Evolutionary conservation across 2,329 filamentous ascomycete species (phyloP), one percentile per base, ranked within the genome.

Genomic region (Neonectria neomacrospora): DNA sequence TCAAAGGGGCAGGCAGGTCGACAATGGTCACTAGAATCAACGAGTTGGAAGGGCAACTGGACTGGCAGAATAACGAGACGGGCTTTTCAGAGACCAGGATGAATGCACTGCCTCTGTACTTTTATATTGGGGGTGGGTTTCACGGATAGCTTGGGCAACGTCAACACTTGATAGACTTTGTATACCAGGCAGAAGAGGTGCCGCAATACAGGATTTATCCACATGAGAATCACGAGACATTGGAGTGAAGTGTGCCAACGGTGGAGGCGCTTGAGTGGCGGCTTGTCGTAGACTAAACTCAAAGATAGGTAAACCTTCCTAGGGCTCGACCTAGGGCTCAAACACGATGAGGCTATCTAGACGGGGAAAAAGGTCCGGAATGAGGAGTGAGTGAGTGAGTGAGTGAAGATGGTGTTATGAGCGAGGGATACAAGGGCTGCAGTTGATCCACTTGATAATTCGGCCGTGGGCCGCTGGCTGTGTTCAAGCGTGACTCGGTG

Each of bases 141-240:
- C 42, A 55, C 32, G 39, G 51, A 63, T 61, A 44, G 51, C 60
- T 48, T 52, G 56, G 42, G 52, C 45, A 52, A 59, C 47, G 61
- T 37, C 44, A 44, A 57, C 37, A 58, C 23, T 51, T 50, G 58
- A 67, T 70, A 72, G 69, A 72, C 57, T 50, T 70, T 70, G 65
- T 68, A 70, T 67, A 67, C 54, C 54, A 68, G 60, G 58, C 54
- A 54, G 57, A 45, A 57, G 51, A 44, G 56, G 39, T 45, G 41
- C 45, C 39, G 41, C 26, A 50, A 64, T 55, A 55, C 57, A 66
- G 53, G 56, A 61, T 51, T 34, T 32, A n/a, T 20, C n/a, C 32
- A 5, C 5, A 44, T 50, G 50, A 39, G 37, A 20, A 11, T 20
- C 6, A 37, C 34, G 12, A 37, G 42, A 61, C 52, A 26, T 28